Evolutionary conservation across 331 rosid genomes (phyloP).

Genomic region (Malus hybrid): DNA sequence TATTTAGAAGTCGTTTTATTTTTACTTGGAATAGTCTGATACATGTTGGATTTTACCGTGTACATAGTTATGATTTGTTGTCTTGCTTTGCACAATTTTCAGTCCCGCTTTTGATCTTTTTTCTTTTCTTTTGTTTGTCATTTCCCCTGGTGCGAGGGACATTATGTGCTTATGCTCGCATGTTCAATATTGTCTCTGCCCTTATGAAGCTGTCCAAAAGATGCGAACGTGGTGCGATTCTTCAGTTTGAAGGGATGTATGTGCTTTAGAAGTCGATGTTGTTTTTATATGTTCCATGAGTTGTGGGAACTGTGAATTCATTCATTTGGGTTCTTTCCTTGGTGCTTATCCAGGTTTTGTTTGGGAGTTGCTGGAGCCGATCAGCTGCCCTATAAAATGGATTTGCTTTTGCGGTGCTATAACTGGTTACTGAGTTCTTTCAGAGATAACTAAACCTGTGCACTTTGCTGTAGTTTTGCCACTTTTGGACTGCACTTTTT

Average conservation of each 20-base stretch:
- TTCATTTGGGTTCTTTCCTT: background rate
- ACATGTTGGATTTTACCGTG: background rate
- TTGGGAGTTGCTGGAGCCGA: slow-evolving; percentile 5
- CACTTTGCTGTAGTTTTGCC: background rate
- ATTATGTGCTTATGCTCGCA: slow-evolving; percentile 36
- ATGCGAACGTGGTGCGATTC: slow-evolving; percentile 25
- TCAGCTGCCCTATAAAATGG: background rate
- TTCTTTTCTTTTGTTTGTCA: slow-evolving; percentile 23
- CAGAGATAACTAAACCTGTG: background rate
- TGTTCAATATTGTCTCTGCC: slow-evolving; percentile 33
- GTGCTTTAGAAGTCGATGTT: background rate
- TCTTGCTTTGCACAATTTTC: slow-evolving; percentile 7
- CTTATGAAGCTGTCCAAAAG: slow-evolving; percentile 27
- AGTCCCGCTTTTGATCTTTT: slow-evolving; percentile 22
- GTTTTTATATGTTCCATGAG: background rate
- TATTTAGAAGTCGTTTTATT: background rate
- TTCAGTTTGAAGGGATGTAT: background rate
- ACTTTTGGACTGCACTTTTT: background rate
- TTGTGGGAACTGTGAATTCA: background rate
- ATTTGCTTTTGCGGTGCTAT: background rate
- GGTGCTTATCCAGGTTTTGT: background rate
- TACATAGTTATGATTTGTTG: background rate
- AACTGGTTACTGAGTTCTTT: background rate
- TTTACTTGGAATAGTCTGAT: background rate
- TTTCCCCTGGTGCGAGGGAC: slow-evolving; percentile 43